Evolutionary conservation across 352 stramenopile genomes (phyloP).

Genomic region (Globisporangium perplexum): DNA sequence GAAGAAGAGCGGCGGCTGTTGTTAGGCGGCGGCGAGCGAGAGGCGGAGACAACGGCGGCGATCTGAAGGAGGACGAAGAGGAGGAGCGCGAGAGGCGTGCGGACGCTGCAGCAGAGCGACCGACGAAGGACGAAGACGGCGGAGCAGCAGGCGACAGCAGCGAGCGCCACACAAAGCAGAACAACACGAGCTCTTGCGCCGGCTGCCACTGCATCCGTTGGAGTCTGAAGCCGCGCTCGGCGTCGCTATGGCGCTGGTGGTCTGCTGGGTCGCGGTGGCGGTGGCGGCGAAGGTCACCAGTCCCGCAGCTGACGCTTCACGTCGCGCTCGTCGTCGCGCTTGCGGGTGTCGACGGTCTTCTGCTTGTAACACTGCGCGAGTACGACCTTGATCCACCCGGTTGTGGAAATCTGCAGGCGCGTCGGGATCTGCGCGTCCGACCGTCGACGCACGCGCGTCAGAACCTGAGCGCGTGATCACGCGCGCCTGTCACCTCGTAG

Average conservation of each 20-base stretch:
- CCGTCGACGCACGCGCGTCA: neutral
- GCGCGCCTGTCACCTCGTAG: too few species aligned
- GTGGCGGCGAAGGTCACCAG: constrained; percentile 26
- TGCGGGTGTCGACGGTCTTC: constrained; percentile 64
- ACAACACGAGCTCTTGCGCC: neutral
- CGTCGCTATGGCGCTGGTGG: neutral
- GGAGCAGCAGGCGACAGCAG: too few species aligned
- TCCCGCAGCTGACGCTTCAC: constrained; percentile 73
- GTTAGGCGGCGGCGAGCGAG: constrained; percentile 23
- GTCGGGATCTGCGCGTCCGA: constrained; percentile 44
- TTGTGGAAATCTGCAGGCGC: constrained; percentile 66
- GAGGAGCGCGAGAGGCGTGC: neutral
- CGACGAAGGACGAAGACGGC: too few species aligned
- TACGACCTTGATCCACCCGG: constrained; percentile 84
- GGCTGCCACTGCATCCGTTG: too few species aligned
- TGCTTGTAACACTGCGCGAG: constrained; percentile 63
- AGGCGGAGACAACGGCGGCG: neutral
- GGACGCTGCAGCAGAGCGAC: too few species aligned
- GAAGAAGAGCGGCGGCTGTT: constrained; percentile 82
- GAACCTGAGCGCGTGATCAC: too few species aligned
- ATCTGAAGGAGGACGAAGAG: constrained; percentile 1
- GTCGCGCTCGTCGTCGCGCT: constrained; percentile 67
- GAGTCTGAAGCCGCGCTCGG: too few species aligned
- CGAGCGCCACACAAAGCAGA: neutral
- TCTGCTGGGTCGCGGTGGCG: neutral